Conservation (phyloP, 257 asterid genomes). For the Solanum bulbocastanum region DNA sequence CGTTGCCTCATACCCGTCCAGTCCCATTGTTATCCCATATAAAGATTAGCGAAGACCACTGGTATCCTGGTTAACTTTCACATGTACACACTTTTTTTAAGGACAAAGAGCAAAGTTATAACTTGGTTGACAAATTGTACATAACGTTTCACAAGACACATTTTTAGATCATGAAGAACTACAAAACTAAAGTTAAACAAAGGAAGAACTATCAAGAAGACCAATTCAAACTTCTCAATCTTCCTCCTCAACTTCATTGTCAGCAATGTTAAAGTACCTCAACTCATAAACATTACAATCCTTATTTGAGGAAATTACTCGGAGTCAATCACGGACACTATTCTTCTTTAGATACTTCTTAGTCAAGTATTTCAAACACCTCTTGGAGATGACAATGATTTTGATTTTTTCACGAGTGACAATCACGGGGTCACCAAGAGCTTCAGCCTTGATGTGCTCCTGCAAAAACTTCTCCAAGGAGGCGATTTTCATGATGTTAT, state of each 20-base stretch:
- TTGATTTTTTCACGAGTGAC: no score
- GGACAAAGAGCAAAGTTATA: not conserved
- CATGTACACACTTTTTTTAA: not conserved
- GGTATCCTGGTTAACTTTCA: no score
- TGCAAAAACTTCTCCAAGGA: no score
- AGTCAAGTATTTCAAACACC: conserved; percentile 37
- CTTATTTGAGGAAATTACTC: conserved; percentile 37
- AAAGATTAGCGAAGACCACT: no score
- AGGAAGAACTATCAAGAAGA: not conserved
- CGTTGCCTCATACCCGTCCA: no score
- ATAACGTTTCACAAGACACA: not conserved
- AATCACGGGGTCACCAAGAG: no score
- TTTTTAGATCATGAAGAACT: not conserved
- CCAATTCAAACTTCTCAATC: conserved; percentile 4
- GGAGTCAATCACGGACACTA: conserved; percentile 38
- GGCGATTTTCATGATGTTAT: no score
- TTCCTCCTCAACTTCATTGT: conserved; percentile 38
- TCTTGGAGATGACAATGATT: not conserved
- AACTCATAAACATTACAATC: conserved; percentile 34
- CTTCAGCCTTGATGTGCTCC: no score
- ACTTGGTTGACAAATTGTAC: not conserved
- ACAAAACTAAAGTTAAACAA: not conserved
- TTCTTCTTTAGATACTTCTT: conserved; percentile 41
- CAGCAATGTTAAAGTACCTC: conserved; percentile 44
- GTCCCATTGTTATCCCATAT: no score